These are phyloP conservation scores for Populus davidiana DNA, from an alignment of 345 rosid genomes.

Conservation along the genomic window DNA sequence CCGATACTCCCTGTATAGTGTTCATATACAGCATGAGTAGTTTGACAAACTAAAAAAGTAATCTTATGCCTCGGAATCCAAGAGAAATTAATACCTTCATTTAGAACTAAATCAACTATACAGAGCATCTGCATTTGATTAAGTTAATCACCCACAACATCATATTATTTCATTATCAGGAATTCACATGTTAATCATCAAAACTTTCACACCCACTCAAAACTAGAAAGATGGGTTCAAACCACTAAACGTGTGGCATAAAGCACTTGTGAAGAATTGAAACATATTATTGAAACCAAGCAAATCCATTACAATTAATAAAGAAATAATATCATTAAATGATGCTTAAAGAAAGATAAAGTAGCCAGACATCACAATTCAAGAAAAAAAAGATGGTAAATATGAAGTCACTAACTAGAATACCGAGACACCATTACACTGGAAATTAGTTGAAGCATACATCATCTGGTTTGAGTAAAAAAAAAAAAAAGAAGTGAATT, in stretches of 20 bases:
- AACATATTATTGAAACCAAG: not conserved
- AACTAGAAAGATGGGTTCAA: not conserved
- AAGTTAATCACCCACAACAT: not conserved
- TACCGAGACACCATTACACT: not conserved
- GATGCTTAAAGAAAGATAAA: not conserved
- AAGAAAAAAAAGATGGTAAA: not conserved
- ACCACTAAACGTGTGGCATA: not conserved
- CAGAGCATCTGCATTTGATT: not conserved
- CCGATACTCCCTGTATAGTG: conserved; percentile 68
- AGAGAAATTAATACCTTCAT: not conserved
- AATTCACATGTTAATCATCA: not conserved
- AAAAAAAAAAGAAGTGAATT: not conserved
- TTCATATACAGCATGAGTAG: not conserved
- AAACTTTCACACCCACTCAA: not conserved
- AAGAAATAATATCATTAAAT: not conserved
- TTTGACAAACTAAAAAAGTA: not conserved
- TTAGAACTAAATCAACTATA: not conserved
- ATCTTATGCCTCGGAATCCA: not conserved
- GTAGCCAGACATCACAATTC: not conserved
- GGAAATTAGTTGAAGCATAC: not conserved
- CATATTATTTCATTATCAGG: not conserved
- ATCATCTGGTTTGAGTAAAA: not conserved
- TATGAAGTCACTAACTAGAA: not conserved
- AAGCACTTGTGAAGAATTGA: not conserved
- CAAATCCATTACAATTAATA: not conserved